Percentiles rank a stretch among this genome's conserved stretches.
phyloP scores from a whole-genome alignment of 805 yeast species.

The Candida stauntonica region DNA sequence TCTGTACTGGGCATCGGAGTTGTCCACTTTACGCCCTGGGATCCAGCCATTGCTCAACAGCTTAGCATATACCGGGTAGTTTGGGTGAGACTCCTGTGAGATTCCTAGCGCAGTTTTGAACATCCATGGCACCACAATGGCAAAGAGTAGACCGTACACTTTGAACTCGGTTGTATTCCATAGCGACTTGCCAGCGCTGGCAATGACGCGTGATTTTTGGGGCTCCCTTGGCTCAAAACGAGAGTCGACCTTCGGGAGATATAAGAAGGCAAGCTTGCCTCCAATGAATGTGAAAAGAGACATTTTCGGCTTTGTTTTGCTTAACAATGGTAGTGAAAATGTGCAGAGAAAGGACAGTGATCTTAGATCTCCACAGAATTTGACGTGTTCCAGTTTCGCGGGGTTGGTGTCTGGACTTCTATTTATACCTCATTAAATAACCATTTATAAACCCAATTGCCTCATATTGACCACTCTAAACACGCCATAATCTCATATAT shows the following conservation, averaged over 20 bases:
- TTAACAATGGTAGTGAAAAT: no score
- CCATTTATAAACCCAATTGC: no score
- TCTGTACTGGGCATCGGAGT: constrained; percentile 84
- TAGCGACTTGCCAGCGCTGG: constrained; percentile 34
- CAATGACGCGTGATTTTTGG: constrained; percentile 10
- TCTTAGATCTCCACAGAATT: no score
- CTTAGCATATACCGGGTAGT: constrained; percentile 58
- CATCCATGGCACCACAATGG: constrained; percentile 77
- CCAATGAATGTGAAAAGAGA: constrained; percentile 11
- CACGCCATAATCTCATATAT: neutral
- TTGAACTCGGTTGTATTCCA: constrained; percentile 80
- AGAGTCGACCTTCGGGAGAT: constrained; percentile 39
- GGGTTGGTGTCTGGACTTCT: no score
- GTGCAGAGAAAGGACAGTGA: no score
- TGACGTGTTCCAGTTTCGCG: no score
- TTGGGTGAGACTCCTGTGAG: constrained; percentile 68
- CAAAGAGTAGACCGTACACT: constrained; percentile 59
- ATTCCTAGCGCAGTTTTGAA: constrained; percentile 77
- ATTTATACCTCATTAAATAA: no score
- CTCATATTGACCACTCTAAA: no score
- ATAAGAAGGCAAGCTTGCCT: constrained; percentile 24
- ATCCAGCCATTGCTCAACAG: constrained; percentile 82
- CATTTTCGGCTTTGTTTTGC: constrained; percentile 5
- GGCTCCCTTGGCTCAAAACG: constrained; percentile 29
- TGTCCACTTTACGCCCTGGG: constrained; percentile 85